Evolutionary conservation across 1,284 basidiomycete genomes (phyloP), one percentile per base, ranked within the genome.

Genomic region (Flammula alnicola): DNA sequence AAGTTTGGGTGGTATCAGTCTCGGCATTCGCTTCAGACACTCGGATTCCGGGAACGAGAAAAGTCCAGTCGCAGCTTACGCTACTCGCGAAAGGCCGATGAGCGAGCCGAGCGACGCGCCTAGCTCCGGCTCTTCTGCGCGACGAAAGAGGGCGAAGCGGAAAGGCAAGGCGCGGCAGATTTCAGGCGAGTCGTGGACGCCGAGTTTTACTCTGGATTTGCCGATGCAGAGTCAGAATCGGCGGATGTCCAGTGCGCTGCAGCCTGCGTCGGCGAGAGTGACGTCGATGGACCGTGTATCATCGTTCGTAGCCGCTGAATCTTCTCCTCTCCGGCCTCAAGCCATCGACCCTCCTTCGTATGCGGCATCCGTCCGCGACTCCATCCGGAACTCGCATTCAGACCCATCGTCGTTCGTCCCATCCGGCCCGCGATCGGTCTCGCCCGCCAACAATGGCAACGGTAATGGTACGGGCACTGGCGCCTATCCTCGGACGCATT

Each of bases 11-110:
- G 57, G 63, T 20, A 55, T 63, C 22, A 65, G 61, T 19, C 55
- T 76, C 4, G 72, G 72, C 2, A 64, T 77, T 29, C 60, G 65
- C 11, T 77, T 76, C 54, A 59, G 72, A 26, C 73, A 74, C 57
- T 74, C 74, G 1, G 65, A 60, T 50, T 47, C 52, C 25, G 45
- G 37, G 19, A 48, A 55, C 22, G 49, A 46, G 29, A 58, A 53
- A 40, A 36, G 39, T 23, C n/a, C n/a, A n/a, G n/a, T n/a, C n/a
- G n/a, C n/a, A n/a, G n/a, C n/a, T n/a, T n/a, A n/a, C n/a, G n/a
- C n/a, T n/a, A 27, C 29, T 22, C 42, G 44, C 22, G 47, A 46
- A 7, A 47, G 46, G 20, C 56, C 55, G 20, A 47, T 44, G 41
- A 39, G 39, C 29, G 38, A 50, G 25, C 26, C 44, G 37, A 38